phyloP scores from a whole-genome alignment of 2,329 filamentous ascomycete genomes.

The Nigrospora osmanthi region DNA sequence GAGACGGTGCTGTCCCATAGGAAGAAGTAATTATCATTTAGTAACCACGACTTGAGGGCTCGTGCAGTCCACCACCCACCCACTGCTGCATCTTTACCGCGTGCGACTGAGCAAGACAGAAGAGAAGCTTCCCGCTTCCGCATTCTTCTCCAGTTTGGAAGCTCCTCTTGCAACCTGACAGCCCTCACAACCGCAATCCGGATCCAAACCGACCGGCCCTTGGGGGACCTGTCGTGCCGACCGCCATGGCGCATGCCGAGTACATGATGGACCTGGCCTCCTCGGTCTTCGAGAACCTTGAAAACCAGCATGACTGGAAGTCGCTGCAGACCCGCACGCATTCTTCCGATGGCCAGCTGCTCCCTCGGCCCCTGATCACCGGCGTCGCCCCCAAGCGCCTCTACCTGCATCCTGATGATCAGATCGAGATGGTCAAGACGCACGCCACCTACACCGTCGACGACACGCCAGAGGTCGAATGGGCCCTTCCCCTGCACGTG shows the following conservation, averaged over 20 bases:
- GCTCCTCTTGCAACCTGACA: too few species aligned
- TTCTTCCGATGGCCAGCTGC: slow-evolving; percentile 24
- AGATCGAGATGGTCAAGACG: slow-evolving; percentile 61
- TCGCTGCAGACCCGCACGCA: slow-evolving; percentile 45
- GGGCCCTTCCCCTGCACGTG: slow-evolving; percentile 68
- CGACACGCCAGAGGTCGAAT: slow-evolving; percentile 57
- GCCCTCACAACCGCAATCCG: too few species aligned
- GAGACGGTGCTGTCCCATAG: too few species aligned
- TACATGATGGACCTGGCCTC: slow-evolving; percentile 37
- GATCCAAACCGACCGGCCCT: too few species aligned
- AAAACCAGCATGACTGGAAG: slow-evolving; percentile 70
- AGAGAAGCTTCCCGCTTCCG: too few species aligned
- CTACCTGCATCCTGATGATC: slow-evolving; percentile 77
- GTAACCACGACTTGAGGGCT: too few species aligned
- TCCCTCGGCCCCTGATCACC: slow-evolving; percentile 58
- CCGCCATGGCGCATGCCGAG: slow-evolving; percentile 13
- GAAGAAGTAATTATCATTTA: too few species aligned
- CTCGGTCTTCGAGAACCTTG: slow-evolving; percentile 62
- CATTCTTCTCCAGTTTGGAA: too few species aligned
- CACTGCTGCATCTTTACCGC: too few species aligned
- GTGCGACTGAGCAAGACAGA: too few species aligned
- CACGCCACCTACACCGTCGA: slow-evolving; percentile 42
- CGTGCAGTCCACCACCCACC: too few species aligned
- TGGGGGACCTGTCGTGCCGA: too few species aligned
- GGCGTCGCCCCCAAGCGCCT: slow-evolving; percentile 66